These are phyloP conservation scores for Coemansia sp. DNA, from an alignment of 192 early-diverging fungal genomes.

Conservation along the genomic window DNA sequence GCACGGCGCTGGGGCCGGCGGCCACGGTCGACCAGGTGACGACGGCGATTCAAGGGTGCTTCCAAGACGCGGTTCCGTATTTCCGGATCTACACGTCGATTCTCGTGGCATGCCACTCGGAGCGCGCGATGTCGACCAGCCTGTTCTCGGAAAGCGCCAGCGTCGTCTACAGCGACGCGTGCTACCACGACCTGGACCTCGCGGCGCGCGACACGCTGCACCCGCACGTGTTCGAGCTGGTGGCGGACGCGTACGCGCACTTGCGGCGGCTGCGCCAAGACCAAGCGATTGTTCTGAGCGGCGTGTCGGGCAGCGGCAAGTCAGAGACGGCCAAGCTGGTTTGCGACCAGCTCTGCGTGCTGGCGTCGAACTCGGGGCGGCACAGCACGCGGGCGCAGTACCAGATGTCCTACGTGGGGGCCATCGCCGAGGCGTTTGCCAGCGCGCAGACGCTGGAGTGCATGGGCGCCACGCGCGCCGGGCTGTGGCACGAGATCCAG, in stretches of 20 bases:
- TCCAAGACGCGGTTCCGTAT: constrained; percentile 31
- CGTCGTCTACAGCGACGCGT: constrained; percentile 46
- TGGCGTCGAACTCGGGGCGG: constrained; percentile 69
- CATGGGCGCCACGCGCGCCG: constrained; percentile 80
- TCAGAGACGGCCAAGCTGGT: constrained; percentile 69
- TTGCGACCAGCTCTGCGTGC: constrained; percentile 65
- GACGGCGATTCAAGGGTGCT: constrained; percentile 25
- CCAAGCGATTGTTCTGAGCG: constrained; percentile 83
- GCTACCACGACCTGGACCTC: constrained; percentile 50
- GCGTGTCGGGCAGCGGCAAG: constrained; percentile 88
- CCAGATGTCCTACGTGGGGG: constrained; percentile 67
- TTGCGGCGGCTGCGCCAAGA: constrained; percentile 82
- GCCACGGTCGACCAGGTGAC: constrained; percentile 35
- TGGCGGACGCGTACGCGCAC: constrained; percentile 83
- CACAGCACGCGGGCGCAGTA: constrained; percentile 63
- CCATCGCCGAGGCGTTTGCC: constrained; percentile 84
- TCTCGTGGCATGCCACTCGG: constrained; percentile 47
- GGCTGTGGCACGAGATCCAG: constrained; percentile 84
- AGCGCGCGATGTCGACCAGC: constrained; percentile 20
- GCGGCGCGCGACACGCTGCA: constrained; percentile 44
- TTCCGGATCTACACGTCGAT: constrained; percentile 48
- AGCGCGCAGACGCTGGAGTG: constrained; percentile 75
- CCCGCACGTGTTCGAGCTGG: constrained; percentile 83
- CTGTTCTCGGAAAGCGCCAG: constrained; percentile 41
- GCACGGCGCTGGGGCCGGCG: constrained; percentile 3